These are phyloP conservation scores for Delonix regia DNA, from an alignment of 306 rosid species.

Conservation along the genomic window DNA sequence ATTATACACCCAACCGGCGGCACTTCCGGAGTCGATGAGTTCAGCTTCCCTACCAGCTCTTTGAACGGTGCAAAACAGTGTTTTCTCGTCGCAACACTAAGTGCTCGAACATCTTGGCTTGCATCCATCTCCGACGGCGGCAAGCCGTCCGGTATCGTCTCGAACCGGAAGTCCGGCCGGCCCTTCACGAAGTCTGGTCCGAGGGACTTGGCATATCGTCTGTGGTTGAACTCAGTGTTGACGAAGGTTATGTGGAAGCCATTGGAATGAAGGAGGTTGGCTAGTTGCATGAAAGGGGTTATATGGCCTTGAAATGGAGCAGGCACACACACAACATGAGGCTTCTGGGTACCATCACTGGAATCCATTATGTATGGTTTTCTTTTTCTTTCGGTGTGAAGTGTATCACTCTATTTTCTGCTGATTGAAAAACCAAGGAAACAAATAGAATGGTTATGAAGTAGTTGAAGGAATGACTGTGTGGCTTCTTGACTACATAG, in stretches of 20 bases:
- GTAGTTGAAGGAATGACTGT: too few species aligned
- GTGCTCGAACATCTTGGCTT: slow-evolving; percentile 33
- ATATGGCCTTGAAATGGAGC: slow-evolving; percentile 46
- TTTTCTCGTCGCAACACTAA: slow-evolving; percentile 37
- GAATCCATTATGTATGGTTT: too few species aligned
- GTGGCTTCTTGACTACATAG: too few species aligned
- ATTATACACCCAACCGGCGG: slow-evolving; percentile 41
- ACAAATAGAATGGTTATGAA: too few species aligned
- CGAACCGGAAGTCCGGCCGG: slow-evolving; percentile 28
- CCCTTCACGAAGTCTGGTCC: slow-evolving; percentile 24
- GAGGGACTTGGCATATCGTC: slow-evolving; percentile 22
- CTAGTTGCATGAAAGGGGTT: slow-evolving; percentile 41
- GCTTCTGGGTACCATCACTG: not conserved
- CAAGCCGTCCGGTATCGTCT: slow-evolving; percentile 40
- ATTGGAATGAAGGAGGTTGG: slow-evolving; percentile 38
- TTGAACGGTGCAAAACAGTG: slow-evolving; percentile 37
- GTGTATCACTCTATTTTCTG: too few species aligned
- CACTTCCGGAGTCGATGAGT: slow-evolving; percentile 6
- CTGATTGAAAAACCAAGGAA: too few species aligned
- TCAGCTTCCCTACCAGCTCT: slow-evolving; percentile 34
- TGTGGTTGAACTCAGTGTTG: slow-evolving; percentile 35
- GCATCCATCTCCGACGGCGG: slow-evolving; percentile 25
- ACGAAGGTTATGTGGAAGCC: slow-evolving; percentile 46
- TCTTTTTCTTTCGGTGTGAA: too few species aligned
- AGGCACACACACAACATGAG: slow-evolving; percentile 39